Percentiles rank a stretch among this genome's conserved stretches.
These are phyloP conservation scores for Pythium volutum DNA, from an alignment of 352 stramenopile genomes.

Conservation along the genomic window DNA sequence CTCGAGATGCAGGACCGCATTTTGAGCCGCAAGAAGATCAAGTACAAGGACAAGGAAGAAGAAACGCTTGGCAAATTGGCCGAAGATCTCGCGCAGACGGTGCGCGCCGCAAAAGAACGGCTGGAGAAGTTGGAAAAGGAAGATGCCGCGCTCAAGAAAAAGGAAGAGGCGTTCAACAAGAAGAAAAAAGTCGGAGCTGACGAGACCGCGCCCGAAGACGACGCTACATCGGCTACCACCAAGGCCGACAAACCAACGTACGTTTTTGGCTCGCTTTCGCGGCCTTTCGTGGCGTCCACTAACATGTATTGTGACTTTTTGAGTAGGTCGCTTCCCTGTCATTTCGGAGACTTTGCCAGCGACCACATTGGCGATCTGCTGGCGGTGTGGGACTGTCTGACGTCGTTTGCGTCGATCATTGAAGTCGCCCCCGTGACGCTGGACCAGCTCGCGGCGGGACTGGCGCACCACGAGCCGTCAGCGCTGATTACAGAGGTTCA, in stretches of 20 bases:
- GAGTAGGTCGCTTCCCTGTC: slow-evolving; percentile 46
- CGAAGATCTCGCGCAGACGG: slow-evolving; percentile 74
- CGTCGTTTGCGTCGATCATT: slow-evolving; percentile 66
- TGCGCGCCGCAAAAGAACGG: slow-evolving; percentile 72
- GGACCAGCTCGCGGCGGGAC: slow-evolving; percentile 58
- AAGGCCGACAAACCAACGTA: slow-evolving; percentile 65
- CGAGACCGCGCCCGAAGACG: slow-evolving; percentile 40
- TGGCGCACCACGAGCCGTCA: slow-evolving; percentile 43
- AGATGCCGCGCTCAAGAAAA: slow-evolving; percentile 65
- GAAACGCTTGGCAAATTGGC: slow-evolving; percentile 80
- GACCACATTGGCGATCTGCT: slow-evolving; percentile 55
- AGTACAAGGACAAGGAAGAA: slow-evolving; percentile 89
- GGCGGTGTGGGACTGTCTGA: slow-evolving; percentile 76
- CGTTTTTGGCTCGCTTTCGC: slow-evolving; percentile 17
- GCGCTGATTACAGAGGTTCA: slow-evolving; percentile 72
- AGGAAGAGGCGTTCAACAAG: slow-evolving; percentile 82
- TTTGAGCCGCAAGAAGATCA: slow-evolving; percentile 84
- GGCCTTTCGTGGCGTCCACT: neutral
- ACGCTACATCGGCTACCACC: slow-evolving; percentile 22
- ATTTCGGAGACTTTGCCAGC: slow-evolving; percentile 45
- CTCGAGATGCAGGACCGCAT: slow-evolving; percentile 88
- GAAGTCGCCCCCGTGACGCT: slow-evolving; percentile 56
- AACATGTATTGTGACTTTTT: neutral
- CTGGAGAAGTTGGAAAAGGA: slow-evolving; percentile 88
- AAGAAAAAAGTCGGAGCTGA: slow-evolving; percentile 57